Base-by-base conservation (phyloP, 129 eudicot genomes). In the Apium graveolens region DNA sequence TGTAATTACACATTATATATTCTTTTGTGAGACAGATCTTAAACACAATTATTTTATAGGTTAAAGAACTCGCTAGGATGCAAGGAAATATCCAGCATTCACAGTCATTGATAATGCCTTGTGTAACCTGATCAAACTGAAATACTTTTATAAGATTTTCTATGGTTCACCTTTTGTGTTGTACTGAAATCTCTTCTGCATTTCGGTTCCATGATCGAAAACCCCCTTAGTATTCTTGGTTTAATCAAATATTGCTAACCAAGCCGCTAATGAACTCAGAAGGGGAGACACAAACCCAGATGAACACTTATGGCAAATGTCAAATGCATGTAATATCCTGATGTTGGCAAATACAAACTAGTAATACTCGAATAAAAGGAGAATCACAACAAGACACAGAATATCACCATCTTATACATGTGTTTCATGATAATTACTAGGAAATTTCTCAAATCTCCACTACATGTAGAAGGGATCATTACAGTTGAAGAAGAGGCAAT, bases 401-500 rank as follows among this genome's bases (percentile, higher is more conserved):
- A 21, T 41, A 18, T 37, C 51, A 41, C 45, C 51, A 72, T 29
- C 43, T 41, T 72, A 41, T 42, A 72, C 76, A 72, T 72, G 53
- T 21, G 76, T 39, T 72, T 24, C 51, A 72, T 74, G 77, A 74
- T 29, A 74, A 74, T 74, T 31, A 60, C 76, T 74, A 44, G 26
- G 77, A 74, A 57, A 74, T 43, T 74, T n/a, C 78, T 38, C 76
- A 60, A 45, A 66, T 76, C 39, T 31, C 71, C 73, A 66, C 80
- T 38, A 77, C 38, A 27, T 5, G 46, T 46, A 43, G 34, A 18
- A 11, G 29, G 69, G 38, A 32, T 1, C 65, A 74, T 86, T 83
- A 91, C 69, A 86, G 98, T 81, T 91, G 96, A 81, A 95, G 92
- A 66, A 92, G 81, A 82, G 99, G 99, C 87, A 92, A 84, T 42